These are phyloP conservation scores for Coriolopsis trogii DNA, from an alignment of 1,284 basidiomycete species.

Conservation along the genomic window DNA sequence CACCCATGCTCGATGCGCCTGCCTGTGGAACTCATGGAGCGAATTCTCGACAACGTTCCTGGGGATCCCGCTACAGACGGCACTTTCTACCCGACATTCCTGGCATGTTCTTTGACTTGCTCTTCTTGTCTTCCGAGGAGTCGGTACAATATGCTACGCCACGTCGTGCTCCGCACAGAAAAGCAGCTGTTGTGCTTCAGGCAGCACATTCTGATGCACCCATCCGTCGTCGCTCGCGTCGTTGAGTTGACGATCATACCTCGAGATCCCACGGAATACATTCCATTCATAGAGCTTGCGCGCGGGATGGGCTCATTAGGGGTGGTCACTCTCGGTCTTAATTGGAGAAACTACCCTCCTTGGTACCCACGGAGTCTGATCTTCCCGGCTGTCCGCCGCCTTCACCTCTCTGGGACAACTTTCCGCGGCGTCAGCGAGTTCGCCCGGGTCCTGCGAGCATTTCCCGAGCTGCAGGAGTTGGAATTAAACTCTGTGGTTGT, in stretches of 20 bases:
- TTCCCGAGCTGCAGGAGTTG: neutral
- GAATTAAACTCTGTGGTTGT: neutral
- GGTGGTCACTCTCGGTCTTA: neutral
- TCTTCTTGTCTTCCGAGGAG: neutral
- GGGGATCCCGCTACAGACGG: neutral
- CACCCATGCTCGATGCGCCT: neutral
- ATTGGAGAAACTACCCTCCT: slow-evolving; percentile 1
- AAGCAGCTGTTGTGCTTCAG: too few species aligned
- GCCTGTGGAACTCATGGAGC: neutral
- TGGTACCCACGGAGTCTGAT: neutral
- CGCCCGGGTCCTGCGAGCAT: neutral
- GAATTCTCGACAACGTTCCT: slow-evolving; percentile 4
- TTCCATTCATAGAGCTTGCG: too few species aligned
- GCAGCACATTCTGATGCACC: too few species aligned
- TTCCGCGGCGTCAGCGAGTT: neutral
- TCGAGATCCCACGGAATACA: too few species aligned
- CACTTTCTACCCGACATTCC: neutral
- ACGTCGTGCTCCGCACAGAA: neutral
- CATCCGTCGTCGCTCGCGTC: neutral
- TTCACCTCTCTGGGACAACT: neutral
- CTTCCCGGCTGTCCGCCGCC: neutral
- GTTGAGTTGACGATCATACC: slow-evolving; percentile 3
- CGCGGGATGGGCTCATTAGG: too few species aligned
- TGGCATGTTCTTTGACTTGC: neutral
- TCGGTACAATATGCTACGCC: slow-evolving; percentile 1